Conservation (phyloP, 2,329 filamentous ascomycete genomes). For the Fusarium sp. region DNA sequence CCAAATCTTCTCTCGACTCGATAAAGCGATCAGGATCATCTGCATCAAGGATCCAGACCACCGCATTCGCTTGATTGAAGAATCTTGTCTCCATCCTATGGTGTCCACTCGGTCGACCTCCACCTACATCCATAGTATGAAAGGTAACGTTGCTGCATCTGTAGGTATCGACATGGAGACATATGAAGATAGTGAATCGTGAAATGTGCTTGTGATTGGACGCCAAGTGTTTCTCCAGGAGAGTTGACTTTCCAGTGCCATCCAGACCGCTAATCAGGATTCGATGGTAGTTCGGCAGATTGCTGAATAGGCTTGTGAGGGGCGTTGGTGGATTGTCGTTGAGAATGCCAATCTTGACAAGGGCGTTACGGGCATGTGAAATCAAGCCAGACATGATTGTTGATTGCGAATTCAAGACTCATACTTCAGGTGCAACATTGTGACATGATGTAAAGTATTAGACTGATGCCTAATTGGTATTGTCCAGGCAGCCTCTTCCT, state of each 20-base stretch:
- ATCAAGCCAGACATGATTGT: not conserved
- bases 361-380: not conserved
- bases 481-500: not conserved
- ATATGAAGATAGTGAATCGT: not conserved
- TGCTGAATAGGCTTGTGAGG: not conserved
- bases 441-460: not conserved
- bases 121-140: not conserved
- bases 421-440: not conserved
- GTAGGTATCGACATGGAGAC: not conserved
- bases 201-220: not conserved
- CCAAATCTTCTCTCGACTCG: constrained; percentile 8
- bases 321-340: not conserved
- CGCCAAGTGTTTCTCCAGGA: not conserved
- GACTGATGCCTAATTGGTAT: not conserved
- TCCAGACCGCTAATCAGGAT: constrained; percentile 3
- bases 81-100: not conserved
- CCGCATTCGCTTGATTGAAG: not conserved
- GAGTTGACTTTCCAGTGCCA: not conserved
- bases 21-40: not conserved
- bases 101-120: not conserved
- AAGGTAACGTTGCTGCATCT: constrained; percentile 4
- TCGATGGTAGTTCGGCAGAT: not conserved
- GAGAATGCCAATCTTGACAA: not conserved
- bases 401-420: not conserved
- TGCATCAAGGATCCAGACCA: constrained; percentile 3